Percentiles rank a stretch among this genome's conserved stretches.
phyloP scores from a whole-genome alignment of 371 early-diverging fungal species.

The Actinomortierella wolfii region DNA sequence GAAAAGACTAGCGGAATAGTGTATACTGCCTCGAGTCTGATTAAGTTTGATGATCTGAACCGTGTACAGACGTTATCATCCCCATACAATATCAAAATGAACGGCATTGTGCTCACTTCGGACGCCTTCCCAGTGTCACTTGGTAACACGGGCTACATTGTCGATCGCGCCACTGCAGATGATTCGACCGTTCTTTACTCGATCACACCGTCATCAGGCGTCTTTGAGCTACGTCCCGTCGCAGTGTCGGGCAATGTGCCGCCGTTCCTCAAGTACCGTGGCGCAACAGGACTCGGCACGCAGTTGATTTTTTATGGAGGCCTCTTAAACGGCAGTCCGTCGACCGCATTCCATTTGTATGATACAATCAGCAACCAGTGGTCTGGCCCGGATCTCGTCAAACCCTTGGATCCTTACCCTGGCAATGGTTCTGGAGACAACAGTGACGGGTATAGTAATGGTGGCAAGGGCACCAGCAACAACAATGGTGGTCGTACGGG shows the following conservation, averaged over 20 bases:
- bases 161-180: slow-evolving; percentile 17
- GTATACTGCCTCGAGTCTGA: slow-evolving; percentile 7
- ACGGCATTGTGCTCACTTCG: not conserved
- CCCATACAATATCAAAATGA: slow-evolving; percentile 6
- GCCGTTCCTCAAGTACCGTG: slow-evolving; percentile 13
- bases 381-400: slow-evolving; percentile 26
- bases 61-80: slow-evolving; percentile 11
- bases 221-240: slow-evolving; percentile 12
- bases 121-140: not conserved
- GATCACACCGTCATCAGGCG: slow-evolving; percentile 15
- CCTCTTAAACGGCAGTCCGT: not conserved
- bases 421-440: too few species aligned
- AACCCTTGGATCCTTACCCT: not conserved
- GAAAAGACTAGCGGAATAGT: slow-evolving; percentile 13
- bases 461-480: too few species aligned
- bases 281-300: slow-evolving; percentile 10
- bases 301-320: slow-evolving; percentile 26
- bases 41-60: not conserved
- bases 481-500: too few species aligned
- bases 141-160: not conserved
- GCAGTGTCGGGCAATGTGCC: slow-evolving; percentile 18
- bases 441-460: too few species aligned
- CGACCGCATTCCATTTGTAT: slow-evolving; percentile 20
- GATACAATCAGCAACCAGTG: slow-evolving; percentile 16
- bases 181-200: slow-evolving; percentile 24